phyloP scores from a whole-genome alignment of 371 early-diverging fungal species.

The Mucor plumbeus region DNA sequence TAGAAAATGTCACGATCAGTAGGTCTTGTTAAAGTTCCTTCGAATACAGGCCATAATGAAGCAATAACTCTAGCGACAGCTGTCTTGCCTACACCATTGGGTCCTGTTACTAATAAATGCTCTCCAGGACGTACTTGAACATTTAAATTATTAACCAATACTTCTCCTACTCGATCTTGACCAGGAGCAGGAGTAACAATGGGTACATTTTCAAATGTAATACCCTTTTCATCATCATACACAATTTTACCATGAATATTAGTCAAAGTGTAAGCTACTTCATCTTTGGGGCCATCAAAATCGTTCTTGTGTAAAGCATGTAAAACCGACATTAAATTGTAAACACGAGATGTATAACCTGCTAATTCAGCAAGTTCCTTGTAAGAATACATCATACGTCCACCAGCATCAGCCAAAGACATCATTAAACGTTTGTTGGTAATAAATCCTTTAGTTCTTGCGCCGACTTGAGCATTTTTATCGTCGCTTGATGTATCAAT shows the following conservation, averaged over 20 bases:
- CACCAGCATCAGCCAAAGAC: constrained; percentile 88
- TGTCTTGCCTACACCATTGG: constrained; percentile 86
- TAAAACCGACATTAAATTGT: constrained; percentile 73
- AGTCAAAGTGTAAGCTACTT: constrained; percentile 44
- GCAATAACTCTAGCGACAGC: constrained; percentile 82
- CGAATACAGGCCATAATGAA: constrained; percentile 89
- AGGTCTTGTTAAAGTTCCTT: constrained; percentile 74
- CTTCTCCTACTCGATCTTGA: constrained; percentile 65
- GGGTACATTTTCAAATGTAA: constrained; percentile 69
- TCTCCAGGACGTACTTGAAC: constrained; percentile 70
- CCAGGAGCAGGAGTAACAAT: constrained; percentile 73
- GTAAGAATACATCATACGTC: constrained; percentile 90
- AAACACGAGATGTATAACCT: constrained; percentile 86
- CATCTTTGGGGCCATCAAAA: constrained; percentile 42
- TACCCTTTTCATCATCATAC: constrained; percentile 46
- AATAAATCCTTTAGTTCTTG: constrained; percentile 84
- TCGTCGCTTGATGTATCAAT: constrained; percentile 13
- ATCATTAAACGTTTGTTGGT: constrained; percentile 89
- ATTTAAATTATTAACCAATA: constrained; percentile 63
- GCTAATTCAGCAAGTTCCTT: constrained; percentile 88
- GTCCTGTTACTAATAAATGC: constrained; percentile 76
- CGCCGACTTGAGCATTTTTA: constrained; percentile 59
- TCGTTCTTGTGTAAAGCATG: constrained; percentile 61
- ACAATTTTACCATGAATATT: constrained; percentile 57
- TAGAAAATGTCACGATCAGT: constrained; percentile 75